A percentile compares a stretch with the other conserved stretches of the same genome.
phyloP scores from a whole-genome alignment of 352 stramenopile genomes.

The Pythium folliculosum region DNA sequence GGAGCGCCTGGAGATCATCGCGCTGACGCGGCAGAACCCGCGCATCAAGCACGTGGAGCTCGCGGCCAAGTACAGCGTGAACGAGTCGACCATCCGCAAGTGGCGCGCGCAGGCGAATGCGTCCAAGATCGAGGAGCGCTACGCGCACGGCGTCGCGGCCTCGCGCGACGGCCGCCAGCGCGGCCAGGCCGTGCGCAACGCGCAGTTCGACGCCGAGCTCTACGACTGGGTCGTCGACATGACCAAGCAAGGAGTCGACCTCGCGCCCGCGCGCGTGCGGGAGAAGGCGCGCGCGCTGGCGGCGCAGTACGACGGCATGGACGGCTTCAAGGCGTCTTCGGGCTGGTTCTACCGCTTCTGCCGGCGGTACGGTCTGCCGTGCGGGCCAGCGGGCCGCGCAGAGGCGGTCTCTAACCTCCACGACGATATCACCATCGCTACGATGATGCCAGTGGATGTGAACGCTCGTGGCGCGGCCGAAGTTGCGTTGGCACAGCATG shows the following conservation, averaged over 20 bases:
- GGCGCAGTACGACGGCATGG: constrained; percentile 36
- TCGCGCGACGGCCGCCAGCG: constrained; percentile 42
- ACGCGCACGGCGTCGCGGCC: constrained; percentile 33
- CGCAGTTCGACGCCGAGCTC: constrained; percentile 44
- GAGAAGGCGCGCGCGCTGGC: constrained; percentile 42
- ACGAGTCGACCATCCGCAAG: constrained; percentile 65
- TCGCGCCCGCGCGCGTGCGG: constrained; percentile 34
- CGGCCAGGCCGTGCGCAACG: constrained; percentile 39
- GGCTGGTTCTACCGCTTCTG: constrained; percentile 65
- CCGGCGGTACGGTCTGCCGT: constrained; percentile 39
- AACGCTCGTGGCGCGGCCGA: not conserved
- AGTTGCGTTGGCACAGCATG: not conserved
- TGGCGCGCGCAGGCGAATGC: constrained; percentile 45
- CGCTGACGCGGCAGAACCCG: constrained; percentile 46
- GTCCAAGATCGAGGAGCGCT: constrained; percentile 42
- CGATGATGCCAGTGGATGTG: constrained; percentile 10
- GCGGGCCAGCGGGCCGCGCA: constrained; percentile 13
- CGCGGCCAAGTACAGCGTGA: constrained; percentile 47
- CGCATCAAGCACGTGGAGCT: constrained; percentile 53
- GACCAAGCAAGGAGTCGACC: constrained; percentile 25
- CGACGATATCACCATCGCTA: not conserved
- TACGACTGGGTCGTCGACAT: constrained; percentile 39
- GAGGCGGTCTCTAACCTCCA: not conserved
- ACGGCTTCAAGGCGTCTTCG: constrained; percentile 53
- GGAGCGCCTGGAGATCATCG: constrained; percentile 68